Conservation (phyloP, 2,329 filamentous ascomycete species). For the Diaporthe amygdali region DNA sequence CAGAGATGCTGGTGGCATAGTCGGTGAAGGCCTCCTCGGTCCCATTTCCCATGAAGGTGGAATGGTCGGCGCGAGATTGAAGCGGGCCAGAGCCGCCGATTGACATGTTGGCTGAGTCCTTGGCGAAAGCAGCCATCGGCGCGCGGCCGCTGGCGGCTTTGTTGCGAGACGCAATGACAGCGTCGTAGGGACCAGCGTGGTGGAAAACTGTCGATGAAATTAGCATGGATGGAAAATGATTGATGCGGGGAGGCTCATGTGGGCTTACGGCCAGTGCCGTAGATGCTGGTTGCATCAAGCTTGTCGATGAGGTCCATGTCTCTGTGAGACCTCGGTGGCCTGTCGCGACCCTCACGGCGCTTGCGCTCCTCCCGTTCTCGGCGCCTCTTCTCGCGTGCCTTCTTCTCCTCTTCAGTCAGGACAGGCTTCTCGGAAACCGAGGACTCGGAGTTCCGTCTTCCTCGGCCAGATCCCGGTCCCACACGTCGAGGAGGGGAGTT, state of each 20-base stretch:
- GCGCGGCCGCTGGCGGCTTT: conserved; percentile 80
- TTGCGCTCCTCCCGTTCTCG: conserved; percentile 55
- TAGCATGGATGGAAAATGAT: background rate
- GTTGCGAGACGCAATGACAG: conserved; percentile 93
- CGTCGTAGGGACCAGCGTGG: conserved; percentile 96
- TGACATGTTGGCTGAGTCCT: conserved; percentile 89
- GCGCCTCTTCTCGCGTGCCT: conserved; percentile 52
- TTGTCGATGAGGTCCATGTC: conserved; percentile 93
- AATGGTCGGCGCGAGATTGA: conserved; percentile 81
- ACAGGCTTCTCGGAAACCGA: conserved; percentile 65
- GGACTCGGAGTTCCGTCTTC: conserved; percentile 79
- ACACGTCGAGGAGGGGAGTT: conserved; percentile 37
- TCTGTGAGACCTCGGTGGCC: conserved; percentile 51
- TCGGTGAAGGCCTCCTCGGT: conserved; percentile 88
- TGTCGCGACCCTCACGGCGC: conserved; percentile 56
- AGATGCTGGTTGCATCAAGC: conserved; percentile 94
- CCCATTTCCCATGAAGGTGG: conserved; percentile 81
- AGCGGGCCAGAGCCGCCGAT: conserved; percentile 87
- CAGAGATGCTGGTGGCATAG: conserved; percentile 55
- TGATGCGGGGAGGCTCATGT: background rate
- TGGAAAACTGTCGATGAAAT: conserved; percentile 75
- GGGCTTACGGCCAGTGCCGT: conserved; percentile 83
- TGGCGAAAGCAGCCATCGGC: conserved; percentile 96
- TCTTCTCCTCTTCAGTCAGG: conserved; percentile 64
- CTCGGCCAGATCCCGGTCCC: conserved; percentile 51